phyloP scores from a whole-genome alignment of 305 asterid genomes.

The Solanum hybrid region DNA sequence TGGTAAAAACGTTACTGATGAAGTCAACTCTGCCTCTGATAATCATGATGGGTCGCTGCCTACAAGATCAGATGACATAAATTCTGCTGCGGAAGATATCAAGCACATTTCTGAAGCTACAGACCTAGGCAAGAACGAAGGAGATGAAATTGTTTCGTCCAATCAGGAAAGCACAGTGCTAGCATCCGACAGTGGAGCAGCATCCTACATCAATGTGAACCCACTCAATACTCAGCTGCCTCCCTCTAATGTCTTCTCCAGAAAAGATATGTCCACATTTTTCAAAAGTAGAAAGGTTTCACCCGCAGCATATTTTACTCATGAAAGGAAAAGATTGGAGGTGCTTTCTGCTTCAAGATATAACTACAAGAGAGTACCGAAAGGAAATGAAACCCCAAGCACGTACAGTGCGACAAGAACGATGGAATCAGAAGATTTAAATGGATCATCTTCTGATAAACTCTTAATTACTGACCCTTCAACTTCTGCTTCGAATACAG shows the following conservation, averaged over 20 bases:
- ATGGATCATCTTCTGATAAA: constrained; percentile 25
- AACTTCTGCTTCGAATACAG: constrained; percentile 13
- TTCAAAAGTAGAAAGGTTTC: constrained; percentile 50
- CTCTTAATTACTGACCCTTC: constrained; percentile 21
- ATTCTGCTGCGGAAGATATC: constrained; percentile 17
- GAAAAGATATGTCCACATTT: constrained; percentile 69
- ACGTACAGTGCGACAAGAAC: constrained; percentile 19
- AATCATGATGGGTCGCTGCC: constrained; percentile 26
- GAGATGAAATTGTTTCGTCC: constrained; percentile 6
- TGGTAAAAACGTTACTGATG: constrained; percentile 22
- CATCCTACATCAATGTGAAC: constrained; percentile 38
- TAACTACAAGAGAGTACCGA: constrained; percentile 26
- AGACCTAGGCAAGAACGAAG: constrained; percentile 20
- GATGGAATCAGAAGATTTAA: constrained; percentile 27
- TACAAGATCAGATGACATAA: constrained; percentile 16
- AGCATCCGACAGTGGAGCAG: constrained; percentile 20
- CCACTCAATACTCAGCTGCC: constrained; percentile 82
- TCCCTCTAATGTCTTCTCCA: constrained; percentile 69
- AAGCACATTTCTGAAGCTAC: constrained; percentile 24
- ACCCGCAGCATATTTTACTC: constrained; percentile 55
- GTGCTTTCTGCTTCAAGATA: constrained; percentile 36
- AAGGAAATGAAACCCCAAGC: constrained; percentile 21
- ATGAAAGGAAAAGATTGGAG: constrained; percentile 47
- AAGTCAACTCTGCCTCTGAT: constrained; percentile 9
- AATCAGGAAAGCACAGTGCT: constrained; percentile 16